These are phyloP conservation scores for Xylaria sp. DNA, from an alignment of 2,329 filamentous ascomycete species.

Conservation along the genomic window DNA sequence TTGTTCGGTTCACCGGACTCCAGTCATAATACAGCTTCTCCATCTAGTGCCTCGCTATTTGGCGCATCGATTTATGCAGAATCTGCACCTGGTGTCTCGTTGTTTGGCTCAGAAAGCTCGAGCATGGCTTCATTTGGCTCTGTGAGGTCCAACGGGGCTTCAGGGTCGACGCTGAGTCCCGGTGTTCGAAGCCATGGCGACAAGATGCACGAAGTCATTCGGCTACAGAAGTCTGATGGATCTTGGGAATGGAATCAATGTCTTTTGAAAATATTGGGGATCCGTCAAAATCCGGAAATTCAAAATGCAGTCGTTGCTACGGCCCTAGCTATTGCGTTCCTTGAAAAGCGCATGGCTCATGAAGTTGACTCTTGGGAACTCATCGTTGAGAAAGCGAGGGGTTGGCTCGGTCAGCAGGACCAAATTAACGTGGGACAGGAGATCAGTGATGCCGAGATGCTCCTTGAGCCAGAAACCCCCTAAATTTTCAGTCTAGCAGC, in stretches of 20 bases:
- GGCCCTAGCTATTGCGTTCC: constrained; percentile 27
- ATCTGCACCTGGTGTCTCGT: too few species aligned
- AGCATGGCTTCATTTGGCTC: not conserved
- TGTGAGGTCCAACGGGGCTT: not conserved
- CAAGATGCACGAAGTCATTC: constrained; percentile 29
- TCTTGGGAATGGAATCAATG: constrained; percentile 29
- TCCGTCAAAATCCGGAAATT: not conserved
- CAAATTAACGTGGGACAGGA: constrained; percentile 19
- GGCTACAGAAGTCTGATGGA: constrained; percentile 33
- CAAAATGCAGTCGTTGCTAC: constrained; percentile 14
- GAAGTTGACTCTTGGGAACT: constrained; percentile 32
- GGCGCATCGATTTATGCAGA: too few species aligned
- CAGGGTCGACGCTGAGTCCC: too few species aligned
- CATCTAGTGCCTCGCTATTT: too few species aligned
- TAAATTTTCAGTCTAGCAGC: not conserved
- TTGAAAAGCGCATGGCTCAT: constrained; percentile 3
- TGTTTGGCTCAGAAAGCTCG: too few species aligned
- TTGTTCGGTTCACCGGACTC: too few species aligned
- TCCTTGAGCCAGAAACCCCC: not conserved
- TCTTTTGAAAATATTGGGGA: not conserved
- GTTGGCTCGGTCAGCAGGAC: constrained; percentile 26
- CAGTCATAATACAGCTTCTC: too few species aligned
- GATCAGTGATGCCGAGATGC: constrained; percentile 20
- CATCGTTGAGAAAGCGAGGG: constrained; percentile 27
- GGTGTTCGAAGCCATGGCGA: not conserved